Base-by-base conservation (phyloP, 1,139 yeast species). In the Candida glucosophila region DNA sequence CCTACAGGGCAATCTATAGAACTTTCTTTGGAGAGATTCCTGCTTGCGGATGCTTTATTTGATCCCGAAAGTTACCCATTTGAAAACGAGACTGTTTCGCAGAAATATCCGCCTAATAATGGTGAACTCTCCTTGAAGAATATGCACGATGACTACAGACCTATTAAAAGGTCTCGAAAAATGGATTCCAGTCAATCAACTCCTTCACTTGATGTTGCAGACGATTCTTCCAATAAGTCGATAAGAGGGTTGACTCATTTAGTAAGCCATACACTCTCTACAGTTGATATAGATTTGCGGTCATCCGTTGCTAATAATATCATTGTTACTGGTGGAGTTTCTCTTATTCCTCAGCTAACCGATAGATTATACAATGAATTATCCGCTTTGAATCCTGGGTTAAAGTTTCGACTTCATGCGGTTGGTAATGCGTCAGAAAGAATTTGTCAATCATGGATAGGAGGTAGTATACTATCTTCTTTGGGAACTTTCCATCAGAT, bases 401-500 rank as follows among this genome's bases (percentile, higher is more conserved):
- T 88, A 39, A 90, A 90, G 52, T 77, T 90, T 27, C 67, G 97
- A 44, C 69, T 90, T 24, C 83, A 86, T 42, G 83, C 96, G 1
- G 77, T 83, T 4, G 97, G 98, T 19, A 83, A 82, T 47, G 56
- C 81, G 2, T 67, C 69, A 26, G 98, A 90, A 52, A 70, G 97
- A 43, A 73, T 76, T 37, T 82, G 74, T 47, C 86, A 92, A 36
- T 68, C 92, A 5, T 90, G 98, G 97, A 73, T 90, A 29, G 99
- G 99, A 22, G 97, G 96, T 5, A 78, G 93, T 38, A 92, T 90
- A 20, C 62, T 90, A 32, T 79, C 95, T 4, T 80, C 95, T 29
- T 65, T 90, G 43, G 98, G 98, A 15, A 86, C 96, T 2, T 90
- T 90, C 64, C 98, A 90, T 51, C 98, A 90, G 54, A 62, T 82